These are phyloP conservation scores for Ilyonectria robusta DNA, from an alignment of 2,329 filamentous ascomycete species.

Conservation along the genomic window DNA sequence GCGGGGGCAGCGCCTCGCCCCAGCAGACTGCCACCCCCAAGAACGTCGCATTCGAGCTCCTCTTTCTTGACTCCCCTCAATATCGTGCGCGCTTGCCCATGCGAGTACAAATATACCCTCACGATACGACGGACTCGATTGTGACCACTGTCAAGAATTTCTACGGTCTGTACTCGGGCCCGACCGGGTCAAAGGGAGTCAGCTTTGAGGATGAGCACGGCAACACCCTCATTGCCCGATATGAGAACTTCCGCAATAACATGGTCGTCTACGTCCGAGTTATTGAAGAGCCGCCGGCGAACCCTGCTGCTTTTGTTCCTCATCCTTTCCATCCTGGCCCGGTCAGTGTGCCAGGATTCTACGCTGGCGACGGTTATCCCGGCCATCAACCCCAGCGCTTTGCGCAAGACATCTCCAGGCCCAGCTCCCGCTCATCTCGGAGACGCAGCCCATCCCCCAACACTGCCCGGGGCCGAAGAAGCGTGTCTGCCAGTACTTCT, in stretches of 20 bases:
- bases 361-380: slow-evolving; percentile 68
- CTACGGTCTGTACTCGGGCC: slow-evolving; percentile 91
- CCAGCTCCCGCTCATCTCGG: slow-evolving; percentile 78
- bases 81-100: slow-evolving; percentile 84
- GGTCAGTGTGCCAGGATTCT: slow-evolving; percentile 64
- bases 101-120: slow-evolving; percentile 91
- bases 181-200: slow-evolving; percentile 80
- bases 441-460: slow-evolving; percentile 85
- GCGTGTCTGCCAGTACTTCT: slow-evolving; percentile 76
- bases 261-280: slow-evolving; percentile 96
- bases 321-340: slow-evolving; percentile 67
- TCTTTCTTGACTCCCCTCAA: slow-evolving; percentile 77
- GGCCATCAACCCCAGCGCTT: slow-evolving; percentile 65
- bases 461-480: slow-evolving; percentile 78
- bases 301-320: slow-evolving; percentile 64
- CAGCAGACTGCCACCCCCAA: slow-evolving; percentile 70
- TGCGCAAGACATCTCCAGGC: slow-evolving; percentile 75
- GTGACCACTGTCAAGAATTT: slow-evolving; percentile 99
- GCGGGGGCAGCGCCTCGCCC: slow-evolving; percentile 63
- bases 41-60: slow-evolving; percentile 84
- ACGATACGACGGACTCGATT: slow-evolving; percentile 98
- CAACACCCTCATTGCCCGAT: slow-evolving; percentile 92
- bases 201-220: slow-evolving; percentile 94
- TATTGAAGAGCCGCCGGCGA: slow-evolving; percentile 71
- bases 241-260: slow-evolving; percentile 94